A percentile compares a stretch with the other conserved stretches of the same genome.
Conservation (phyloP, 2,329 filamentous ascomycete species). For the Karstenula rhodostoma region DNA sequence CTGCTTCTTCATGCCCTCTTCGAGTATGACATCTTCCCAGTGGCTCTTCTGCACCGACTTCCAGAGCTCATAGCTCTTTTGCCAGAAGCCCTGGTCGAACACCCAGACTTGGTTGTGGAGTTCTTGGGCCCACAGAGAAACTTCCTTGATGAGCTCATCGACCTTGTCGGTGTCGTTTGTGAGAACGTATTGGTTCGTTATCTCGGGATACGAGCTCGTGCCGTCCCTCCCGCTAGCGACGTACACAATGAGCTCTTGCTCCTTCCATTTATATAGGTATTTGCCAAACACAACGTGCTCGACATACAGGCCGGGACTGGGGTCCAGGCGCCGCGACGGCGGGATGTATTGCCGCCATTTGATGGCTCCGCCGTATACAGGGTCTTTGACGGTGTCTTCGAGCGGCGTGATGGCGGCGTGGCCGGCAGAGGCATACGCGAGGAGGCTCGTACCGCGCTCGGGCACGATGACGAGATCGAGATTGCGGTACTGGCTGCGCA, state of each 20-base stretch:
- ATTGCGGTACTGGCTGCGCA: conserved; percentile 55
- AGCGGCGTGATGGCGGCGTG: conserved; percentile 52
- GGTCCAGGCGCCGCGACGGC: conserved; percentile 49
- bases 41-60: conserved; percentile 54
- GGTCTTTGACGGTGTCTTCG: conserved; percentile 51
- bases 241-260: conserved; percentile 54
- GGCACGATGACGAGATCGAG: conserved; percentile 55
- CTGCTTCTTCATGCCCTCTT: conserved; percentile 69
- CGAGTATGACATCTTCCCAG: conserved; percentile 75
- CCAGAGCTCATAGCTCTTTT: conserved; percentile 69
- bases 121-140: conserved; percentile 62
- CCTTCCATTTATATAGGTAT: conserved; percentile 56
- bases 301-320: conserved; percentile 45
- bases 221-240: conserved; percentile 54
- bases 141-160: conserved; percentile 64
- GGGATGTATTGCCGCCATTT: conserved; percentile 51
- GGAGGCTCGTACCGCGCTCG: conserved; percentile 43
- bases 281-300: conserved; percentile 55
- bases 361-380: conserved; percentile 42
- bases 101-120: conserved; percentile 72
- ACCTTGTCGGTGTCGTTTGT: conserved; percentile 44
- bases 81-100: conserved; percentile 70
- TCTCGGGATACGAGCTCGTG: conserved; percentile 36
- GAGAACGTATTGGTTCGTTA: conserved; percentile 55
- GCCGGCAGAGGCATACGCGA: conserved; percentile 54